phyloP scores from a whole-genome alignment of 164 flowering plant genomes.

The Vitis labrusca region DNA sequence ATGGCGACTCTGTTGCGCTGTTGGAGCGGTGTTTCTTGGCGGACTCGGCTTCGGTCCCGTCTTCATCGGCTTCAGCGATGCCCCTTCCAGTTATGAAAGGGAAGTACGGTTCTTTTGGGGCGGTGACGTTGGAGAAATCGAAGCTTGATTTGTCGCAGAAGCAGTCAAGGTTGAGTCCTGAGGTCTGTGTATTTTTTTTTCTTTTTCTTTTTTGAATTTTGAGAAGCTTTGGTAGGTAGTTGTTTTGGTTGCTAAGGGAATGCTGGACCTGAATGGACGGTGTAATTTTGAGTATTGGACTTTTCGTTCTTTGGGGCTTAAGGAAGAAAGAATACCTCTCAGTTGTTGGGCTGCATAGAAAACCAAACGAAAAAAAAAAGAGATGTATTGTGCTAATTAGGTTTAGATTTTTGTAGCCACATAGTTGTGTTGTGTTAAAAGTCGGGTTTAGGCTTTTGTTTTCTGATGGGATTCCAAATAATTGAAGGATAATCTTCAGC shows the following conservation, averaged over 20 bases:
- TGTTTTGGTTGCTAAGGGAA: neutral
- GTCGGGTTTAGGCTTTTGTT: no score
- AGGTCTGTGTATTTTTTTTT: slow-evolving; percentile 42
- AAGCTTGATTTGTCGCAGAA: slow-evolving; percentile 74
- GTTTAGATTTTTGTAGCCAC: neutral
- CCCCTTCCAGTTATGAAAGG: slow-evolving; percentile 63
- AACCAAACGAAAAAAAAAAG: neutral
- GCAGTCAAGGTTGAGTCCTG: slow-evolving; percentile 51
- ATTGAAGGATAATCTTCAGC: no score
- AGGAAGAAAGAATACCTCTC: neutral
- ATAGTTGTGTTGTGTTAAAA: no score
- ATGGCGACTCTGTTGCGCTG: slow-evolving; percentile 37
- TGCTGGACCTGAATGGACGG: neutral
- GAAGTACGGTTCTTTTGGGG: slow-evolving; percentile 63
- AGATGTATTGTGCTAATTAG: neutral
- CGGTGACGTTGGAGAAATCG: slow-evolving; percentile 80
- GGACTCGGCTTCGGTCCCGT: slow-evolving; percentile 25
- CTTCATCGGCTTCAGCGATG: slow-evolving; percentile 24
- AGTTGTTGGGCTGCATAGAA: neutral
- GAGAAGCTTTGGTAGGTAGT: no score
- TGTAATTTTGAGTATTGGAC: neutral
- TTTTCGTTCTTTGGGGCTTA: neutral
- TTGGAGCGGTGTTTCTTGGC: slow-evolving; percentile 67
- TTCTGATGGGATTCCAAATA: no score
- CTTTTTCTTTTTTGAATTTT: neutral